Base-by-base conservation (phyloP, 2,329 filamentous ascomycete genomes). In the Stagonosporopsis chrysanthemi region DNA sequence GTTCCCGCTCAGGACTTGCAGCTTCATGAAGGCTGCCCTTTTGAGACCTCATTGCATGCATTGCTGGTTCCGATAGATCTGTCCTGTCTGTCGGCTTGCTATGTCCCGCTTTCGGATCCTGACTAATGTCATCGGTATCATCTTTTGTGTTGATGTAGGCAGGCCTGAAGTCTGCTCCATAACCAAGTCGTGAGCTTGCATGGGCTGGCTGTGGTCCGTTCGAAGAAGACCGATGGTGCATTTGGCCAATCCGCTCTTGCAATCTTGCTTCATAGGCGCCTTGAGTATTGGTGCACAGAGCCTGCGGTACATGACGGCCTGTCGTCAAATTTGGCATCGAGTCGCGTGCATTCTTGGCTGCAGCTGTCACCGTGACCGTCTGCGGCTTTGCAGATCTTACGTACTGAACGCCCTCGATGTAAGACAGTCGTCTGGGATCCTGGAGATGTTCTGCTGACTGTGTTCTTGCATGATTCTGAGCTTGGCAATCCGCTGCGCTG, bases 311-410 rank as follows among this genome's bases (percentile, higher is more conserved):
- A 7, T 39, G 42, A 3, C 35, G 22, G 6, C 23, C 38, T 9
- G 40, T 29, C 9, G 48, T 45, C 36, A 66, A 12, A 23, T 61
- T 52, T n/a, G 64, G 63, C 52, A 67, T 65, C 4, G 64, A 61
- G 26, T 24, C 52, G 23, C 46, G 49, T 4, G 29, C 42, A 49
- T 43, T 40, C 17, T 38, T 57, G 8, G 35, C 23, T 19, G 46
- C 49, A 7, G 29, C 17, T 12, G 39, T 11, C 9, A 29, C 49
- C 15, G 42, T 52, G 8, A 55, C 43, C n/a, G 39, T 1, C 2
- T 52, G 43, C 7, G 52, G 52, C 14, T 43, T 55, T 28, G 36
- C 40, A 23, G 15, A 40, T 5, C 28, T 43, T 7, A 52, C 52
- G 33, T 43, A 52, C 15, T 48, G 56, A 7, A 59, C 5, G 12